Percentiles rank a stretch among this genome's conserved stretches.
These are phyloP conservation scores for Populus trichocarpa DNA, from an alignment of 441 rosid species.

Conservation along the genomic window DNA sequence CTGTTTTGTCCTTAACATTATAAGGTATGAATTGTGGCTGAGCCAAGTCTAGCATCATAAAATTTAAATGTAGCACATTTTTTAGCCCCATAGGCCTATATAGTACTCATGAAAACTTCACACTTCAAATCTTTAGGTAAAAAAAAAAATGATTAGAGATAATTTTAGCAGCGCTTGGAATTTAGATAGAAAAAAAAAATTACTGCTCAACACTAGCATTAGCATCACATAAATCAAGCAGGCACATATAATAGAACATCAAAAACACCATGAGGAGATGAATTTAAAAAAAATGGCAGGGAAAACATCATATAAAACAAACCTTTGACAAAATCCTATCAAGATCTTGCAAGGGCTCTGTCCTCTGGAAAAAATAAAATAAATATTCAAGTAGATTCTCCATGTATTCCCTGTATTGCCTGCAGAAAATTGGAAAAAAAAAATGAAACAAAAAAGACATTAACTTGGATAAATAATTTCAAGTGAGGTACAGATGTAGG, in stretches of 20 bases:
- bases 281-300: not conserved
- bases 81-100: not conserved
- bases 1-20: not conserved
- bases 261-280: not conserved
- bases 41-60: not conserved
- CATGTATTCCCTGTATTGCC: conserved; percentile 84
- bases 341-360: conserved; percentile 96
- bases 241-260: not conserved
- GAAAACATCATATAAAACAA: conserved; percentile 9
- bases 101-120: not conserved
- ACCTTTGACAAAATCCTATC: conserved; percentile 88
- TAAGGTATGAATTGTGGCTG: not conserved
- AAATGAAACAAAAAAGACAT: not conserved
- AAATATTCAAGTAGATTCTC: conserved; percentile 81
- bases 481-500: conserved; percentile 15
- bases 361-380: conserved; percentile 71
- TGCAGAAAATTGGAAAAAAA: conserved; percentile 28
- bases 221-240: not conserved
- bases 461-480: conserved; percentile 1
- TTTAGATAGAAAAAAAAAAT: not conserved
- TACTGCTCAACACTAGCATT: not conserved
- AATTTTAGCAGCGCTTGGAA: not conserved
- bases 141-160: not conserved
- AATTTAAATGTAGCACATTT: not conserved
- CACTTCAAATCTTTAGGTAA: not conserved